phyloP scores from a whole-genome alignment of 2,329 filamentous ascomycete species.

The Epichloe brachyelytri region DNA sequence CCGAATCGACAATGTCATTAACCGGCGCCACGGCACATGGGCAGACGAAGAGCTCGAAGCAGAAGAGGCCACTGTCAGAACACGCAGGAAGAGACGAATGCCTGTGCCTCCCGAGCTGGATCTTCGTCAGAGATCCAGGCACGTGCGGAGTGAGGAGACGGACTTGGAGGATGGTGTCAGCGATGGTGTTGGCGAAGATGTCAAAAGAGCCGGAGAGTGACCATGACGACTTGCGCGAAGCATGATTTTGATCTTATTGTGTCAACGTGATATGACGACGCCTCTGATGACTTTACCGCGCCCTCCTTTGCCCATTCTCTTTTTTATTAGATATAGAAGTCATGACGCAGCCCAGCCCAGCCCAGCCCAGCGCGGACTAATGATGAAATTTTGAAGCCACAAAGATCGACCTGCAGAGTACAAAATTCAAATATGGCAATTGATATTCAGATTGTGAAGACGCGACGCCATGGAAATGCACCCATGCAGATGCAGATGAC shows the following conservation, averaged over 20 bases:
- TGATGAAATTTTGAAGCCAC: too few relatives aligned
- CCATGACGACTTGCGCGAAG: background rate
- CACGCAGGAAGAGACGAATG: background rate
- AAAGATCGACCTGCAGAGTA: too few relatives aligned
- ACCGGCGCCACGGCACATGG: constrained; percentile 14
- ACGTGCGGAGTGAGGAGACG: background rate
- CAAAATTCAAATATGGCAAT: too few relatives aligned
- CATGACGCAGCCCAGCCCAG: too few relatives aligned
- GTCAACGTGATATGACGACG: background rate
- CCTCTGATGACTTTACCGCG: background rate
- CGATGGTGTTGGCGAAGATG: background rate
- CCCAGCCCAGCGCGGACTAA: too few relatives aligned
- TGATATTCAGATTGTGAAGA: too few relatives aligned
- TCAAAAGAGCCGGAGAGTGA: background rate
- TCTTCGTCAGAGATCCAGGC: background rate
- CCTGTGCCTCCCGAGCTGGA: constrained; percentile 1
- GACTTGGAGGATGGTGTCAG: constrained; percentile 1
- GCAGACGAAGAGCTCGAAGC: constrained; percentile 6
- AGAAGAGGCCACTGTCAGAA: background rate
- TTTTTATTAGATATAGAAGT: too few relatives aligned
- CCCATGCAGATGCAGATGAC: too few relatives aligned
- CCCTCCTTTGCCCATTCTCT: too few relatives aligned
- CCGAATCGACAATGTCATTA: constrained; percentile 27
- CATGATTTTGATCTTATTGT: background rate
- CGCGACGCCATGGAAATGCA: too few relatives aligned